Conservation (phyloP, 352 stramenopile genomes). For the Pythium coloratum region DNA sequence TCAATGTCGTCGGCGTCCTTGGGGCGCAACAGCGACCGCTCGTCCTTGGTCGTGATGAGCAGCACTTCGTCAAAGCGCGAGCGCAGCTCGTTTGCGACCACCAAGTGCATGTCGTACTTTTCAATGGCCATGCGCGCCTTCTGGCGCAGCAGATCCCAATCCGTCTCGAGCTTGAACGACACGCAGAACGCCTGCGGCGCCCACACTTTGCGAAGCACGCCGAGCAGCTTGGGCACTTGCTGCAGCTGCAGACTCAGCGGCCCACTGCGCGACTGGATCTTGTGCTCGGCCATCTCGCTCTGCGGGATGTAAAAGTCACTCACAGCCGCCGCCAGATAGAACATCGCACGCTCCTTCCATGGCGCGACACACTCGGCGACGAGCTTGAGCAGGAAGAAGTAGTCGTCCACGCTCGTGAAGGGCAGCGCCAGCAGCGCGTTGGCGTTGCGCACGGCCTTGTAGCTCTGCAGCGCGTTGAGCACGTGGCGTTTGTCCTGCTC, state of each 20-base stretch:
- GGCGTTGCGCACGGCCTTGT: slow-evolving; percentile 34
- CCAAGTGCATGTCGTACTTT: slow-evolving; percentile 96
- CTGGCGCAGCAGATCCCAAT: slow-evolving; percentile 90
- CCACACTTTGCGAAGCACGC: slow-evolving; percentile 89
- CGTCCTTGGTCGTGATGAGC: slow-evolving; percentile 64
- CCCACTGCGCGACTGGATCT: slow-evolving; percentile 94
- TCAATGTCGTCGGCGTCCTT: slow-evolving; percentile 73
- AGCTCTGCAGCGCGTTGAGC: slow-evolving; percentile 53
- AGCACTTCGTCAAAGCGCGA: slow-evolving; percentile 92
- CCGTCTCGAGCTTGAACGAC: slow-evolving; percentile 99
- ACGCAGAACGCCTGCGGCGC: slow-evolving; percentile 94
- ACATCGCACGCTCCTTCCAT: slow-evolving; percentile 73
- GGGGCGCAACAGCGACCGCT: slow-evolving; percentile 51
- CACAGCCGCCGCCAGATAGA: slow-evolving; percentile 97
- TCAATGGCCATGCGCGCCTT: slow-evolving; percentile 93
- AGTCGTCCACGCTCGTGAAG: slow-evolving; percentile 97
- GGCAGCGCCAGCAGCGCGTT: slow-evolving; percentile 83
- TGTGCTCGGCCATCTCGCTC: slow-evolving; percentile 91
- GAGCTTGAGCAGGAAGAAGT: slow-evolving; percentile 92
- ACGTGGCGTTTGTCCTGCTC: slow-evolving; percentile 34
- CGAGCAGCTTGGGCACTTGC: slow-evolving; percentile 96
- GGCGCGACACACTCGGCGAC: slow-evolving; percentile 64
- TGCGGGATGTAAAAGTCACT: slow-evolving; percentile 98
- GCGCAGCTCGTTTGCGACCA: slow-evolving; percentile 97
- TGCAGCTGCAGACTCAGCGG: slow-evolving; percentile 84